Evolutionary conservation across 225 moss, liverwort and hornwort genomes (phyloP), one percentile per base, ranked within the genome.

Genomic region (Asterella californica): DNA sequence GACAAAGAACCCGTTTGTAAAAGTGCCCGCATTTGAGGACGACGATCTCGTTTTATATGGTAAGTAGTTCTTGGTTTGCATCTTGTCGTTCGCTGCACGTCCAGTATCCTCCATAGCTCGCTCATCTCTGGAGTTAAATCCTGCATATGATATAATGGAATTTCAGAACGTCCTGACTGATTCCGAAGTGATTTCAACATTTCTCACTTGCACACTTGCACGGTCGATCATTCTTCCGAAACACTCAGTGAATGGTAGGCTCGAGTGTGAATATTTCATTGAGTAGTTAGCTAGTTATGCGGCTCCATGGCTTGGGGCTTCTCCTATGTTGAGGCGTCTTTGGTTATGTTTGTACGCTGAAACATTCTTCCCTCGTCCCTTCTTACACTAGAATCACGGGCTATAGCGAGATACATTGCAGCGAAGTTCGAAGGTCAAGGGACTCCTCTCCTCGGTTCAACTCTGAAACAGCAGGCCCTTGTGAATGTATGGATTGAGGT

Each of bases 351-450:
- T 42, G 42, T 42, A 42, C 42, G 7, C 42, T 42, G 52, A 62
- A 2, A 62, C 21, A 29, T 62, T 62, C 25, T 10, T 62, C 10
- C 19, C 5, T 1, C 11, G 11, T 62, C 6, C 72, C 62, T 25
- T 62, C n/a, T 12, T 25, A 25, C 34, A 67, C 50, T 7, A 73
- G 72, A 73, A 30, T 73, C 72, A 25, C 45, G 72, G 46, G 72
- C 72, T 24, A 73, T 47, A 73, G 9, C 72, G 3, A 73, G 46
- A 73, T 73, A 73, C 25, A 30, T 73, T 9, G 27, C 30, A 5
- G 11, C 72, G 45, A 73, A 73, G 17, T 48, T 8, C 15, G 83
- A 87, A 0, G 77, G 77, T 10, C 46, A 73, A 24, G 46, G 72
- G n/a, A 10, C 72, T 42, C 46, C 82, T 17, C 72, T 73, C 27